Conservation (phyloP, 2,329 filamentous ascomycete species). For the Fusarium equiseti region DNA sequence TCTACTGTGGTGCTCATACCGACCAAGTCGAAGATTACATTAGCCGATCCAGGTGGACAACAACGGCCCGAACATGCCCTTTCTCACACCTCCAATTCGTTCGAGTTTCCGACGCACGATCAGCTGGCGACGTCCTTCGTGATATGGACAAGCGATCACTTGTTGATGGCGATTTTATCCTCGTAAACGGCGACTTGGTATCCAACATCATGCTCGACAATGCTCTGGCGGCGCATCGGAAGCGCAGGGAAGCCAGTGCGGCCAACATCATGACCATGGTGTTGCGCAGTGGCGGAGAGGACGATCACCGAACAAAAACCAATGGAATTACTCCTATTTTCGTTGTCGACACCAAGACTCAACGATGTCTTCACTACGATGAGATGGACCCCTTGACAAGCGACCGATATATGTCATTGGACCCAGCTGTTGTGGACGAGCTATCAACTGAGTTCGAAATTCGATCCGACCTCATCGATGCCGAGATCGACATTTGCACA, state of each 20-base stretch:
- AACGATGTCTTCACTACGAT: slow-evolving; percentile 92
- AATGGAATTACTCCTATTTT: slow-evolving; percentile 84
- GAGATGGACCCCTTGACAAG: slow-evolving; percentile 80
- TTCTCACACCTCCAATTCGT: slow-evolving; percentile 88
- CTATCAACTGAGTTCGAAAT: slow-evolving; percentile 81
- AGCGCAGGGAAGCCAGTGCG: slow-evolving; percentile 84
- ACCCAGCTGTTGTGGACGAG: slow-evolving; percentile 80
- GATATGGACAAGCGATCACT: slow-evolving; percentile 89
- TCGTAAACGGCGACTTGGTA: slow-evolving; percentile 93
- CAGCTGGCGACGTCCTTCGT: slow-evolving; percentile 92
- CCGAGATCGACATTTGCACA: slow-evolving; percentile 96
- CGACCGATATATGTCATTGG: slow-evolving; percentile 76
- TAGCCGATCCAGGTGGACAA: slow-evolving; percentile 79
- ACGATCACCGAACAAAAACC: slow-evolving; percentile 80
- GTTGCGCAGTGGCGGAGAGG: slow-evolving; percentile 78
- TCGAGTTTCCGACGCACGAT: slow-evolving; percentile 83
- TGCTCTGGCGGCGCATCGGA: slow-evolving; percentile 82
- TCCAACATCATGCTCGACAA: slow-evolving; percentile 88
- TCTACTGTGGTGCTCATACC: slow-evolving; percentile 90
- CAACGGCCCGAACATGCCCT: slow-evolving; percentile 65
- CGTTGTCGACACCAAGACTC: slow-evolving; percentile 82
- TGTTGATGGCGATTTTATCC: slow-evolving; percentile 89
- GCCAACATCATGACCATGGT: slow-evolving; percentile 99
- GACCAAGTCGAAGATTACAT: slow-evolving; percentile 91
- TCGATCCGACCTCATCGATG: slow-evolving; percentile 89